A percentile compares a stretch with the other conserved stretches of the same genome.
Evolutionary conservation across 2,329 filamentous ascomycete genomes (phyloP).

Genomic region (Metarhizium guizhouense): DNA sequence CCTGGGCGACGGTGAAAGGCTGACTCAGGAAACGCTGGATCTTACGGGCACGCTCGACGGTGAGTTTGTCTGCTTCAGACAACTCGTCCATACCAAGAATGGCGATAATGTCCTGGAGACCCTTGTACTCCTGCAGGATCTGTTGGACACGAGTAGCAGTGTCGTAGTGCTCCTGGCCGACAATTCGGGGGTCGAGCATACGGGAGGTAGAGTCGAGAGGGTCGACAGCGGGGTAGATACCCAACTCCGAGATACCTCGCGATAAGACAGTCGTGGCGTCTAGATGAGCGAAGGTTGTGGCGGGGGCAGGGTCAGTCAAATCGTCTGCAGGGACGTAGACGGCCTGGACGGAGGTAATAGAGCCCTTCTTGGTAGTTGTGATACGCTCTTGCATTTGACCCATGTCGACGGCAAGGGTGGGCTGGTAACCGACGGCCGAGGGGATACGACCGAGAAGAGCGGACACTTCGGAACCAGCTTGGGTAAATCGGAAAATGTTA

Average conservation of each 20-base stretch:
- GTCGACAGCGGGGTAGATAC: conserved; percentile 99
- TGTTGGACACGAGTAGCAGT: conserved; percentile 93
- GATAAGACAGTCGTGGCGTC: conserved; percentile 99
- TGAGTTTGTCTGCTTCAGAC: conserved; percentile 98
- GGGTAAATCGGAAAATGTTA: conserved; percentile 99
- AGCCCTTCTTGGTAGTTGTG: conserved; percentile 98
- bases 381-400: conserved; percentile 99
- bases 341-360: conserved; percentile 99
- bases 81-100: conserved; percentile 99
- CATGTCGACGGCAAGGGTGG: conserved; percentile 97
- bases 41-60: conserved; percentile 99
- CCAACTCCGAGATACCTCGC: conserved; percentile 99
- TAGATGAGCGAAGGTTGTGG: conserved; percentile 99
- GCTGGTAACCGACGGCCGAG: conserved; percentile 99
- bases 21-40: conserved; percentile 99
- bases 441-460: conserved; percentile 98
- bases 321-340: conserved; percentile 99
- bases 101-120: conserved; percentile 99
- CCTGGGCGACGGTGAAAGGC: conserved; percentile 83
- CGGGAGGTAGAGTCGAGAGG: conserved; percentile 99
- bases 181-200: conserved; percentile 98
- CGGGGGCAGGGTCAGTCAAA: conserved; percentile 99
- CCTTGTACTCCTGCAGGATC: conserved; percentile 99
- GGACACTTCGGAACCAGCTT: conserved; percentile 99
- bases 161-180: conserved; percentile 96